A percentile compares a stretch with the other conserved stretches of the same genome.
phyloP scores from a whole-genome alignment of 768 basidiomycete species.

The Lactarius akahatsu region DNA sequence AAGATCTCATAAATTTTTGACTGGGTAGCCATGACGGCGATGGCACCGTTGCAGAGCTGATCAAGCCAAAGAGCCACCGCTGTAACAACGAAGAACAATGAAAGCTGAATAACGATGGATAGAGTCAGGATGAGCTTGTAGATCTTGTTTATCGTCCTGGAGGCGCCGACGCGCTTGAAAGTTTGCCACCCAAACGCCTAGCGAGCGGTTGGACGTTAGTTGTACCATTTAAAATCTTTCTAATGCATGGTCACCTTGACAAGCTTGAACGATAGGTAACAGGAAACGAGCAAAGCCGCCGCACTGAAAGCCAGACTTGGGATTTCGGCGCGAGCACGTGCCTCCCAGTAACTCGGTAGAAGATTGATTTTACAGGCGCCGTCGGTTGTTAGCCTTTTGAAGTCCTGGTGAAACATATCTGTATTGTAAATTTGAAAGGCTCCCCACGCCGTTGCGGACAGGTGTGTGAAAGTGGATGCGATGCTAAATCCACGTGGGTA shows the following conservation, averaged over 20 bases:
- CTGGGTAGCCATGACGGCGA: slow-evolving; percentile 51
- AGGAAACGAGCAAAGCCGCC: slow-evolving; percentile 57
- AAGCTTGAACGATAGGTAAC: slow-evolving; percentile 68
- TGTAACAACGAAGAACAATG: slow-evolving; percentile 71
- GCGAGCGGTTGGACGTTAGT: neutral
- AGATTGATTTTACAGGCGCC: slow-evolving; percentile 63
- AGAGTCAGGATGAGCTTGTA: slow-evolving; percentile 71
- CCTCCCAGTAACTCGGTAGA: slow-evolving; percentile 63
- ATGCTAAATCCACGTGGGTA: slow-evolving; percentile 36
- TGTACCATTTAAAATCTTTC: neutral
- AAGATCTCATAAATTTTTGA: slow-evolving; percentile 53
- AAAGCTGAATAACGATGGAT: slow-evolving; percentile 73
- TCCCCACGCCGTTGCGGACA: slow-evolving; percentile 72
- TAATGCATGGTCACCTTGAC: slow-evolving; percentile 52
- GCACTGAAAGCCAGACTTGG: slow-evolving; percentile 62
- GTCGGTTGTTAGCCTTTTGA: slow-evolving; percentile 55
- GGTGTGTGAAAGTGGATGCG: slow-evolving; percentile 70
- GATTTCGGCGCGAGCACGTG: slow-evolving; percentile 60
- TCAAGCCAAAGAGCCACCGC: slow-evolving; percentile 77
- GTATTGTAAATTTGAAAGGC: slow-evolving; percentile 66
- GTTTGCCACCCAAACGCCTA: slow-evolving; percentile 84
- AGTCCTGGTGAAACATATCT: slow-evolving; percentile 53
- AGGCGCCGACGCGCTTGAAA: slow-evolving; percentile 83
- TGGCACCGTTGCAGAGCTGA: slow-evolving; percentile 64
- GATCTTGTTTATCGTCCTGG: slow-evolving; percentile 65